Evolutionary conservation across 2,329 filamentous ascomycete genomes (phyloP).

Genomic region (Fusarium penzigii): DNA sequence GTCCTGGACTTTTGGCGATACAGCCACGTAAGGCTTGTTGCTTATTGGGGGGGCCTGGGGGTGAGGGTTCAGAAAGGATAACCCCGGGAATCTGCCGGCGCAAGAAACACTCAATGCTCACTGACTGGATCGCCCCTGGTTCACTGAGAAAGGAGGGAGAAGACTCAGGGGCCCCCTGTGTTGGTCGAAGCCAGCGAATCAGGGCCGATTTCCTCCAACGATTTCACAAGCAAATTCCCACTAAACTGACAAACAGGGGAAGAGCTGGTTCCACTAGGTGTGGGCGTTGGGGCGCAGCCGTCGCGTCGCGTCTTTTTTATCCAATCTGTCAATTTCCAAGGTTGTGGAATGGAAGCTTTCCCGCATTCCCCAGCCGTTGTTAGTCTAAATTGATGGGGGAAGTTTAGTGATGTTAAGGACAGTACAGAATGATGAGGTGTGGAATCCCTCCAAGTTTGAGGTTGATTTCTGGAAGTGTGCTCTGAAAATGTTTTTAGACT

Average conservation of each 20-base stretch:
- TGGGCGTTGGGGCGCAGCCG: slow-evolving; percentile 19
- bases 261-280: too few relatives aligned
- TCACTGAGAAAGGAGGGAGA: too few relatives aligned
- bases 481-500: too few relatives aligned
- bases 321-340: slow-evolving; percentile 6
- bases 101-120: slow-evolving; percentile 6
- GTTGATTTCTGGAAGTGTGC: too few relatives aligned
- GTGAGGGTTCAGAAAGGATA: neutral
- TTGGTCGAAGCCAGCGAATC: slow-evolving; percentile 5
- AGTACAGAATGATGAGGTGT: too few relatives aligned
- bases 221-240: slow-evolving; percentile 11
- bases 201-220: slow-evolving; percentile 6
- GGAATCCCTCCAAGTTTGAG: too few relatives aligned
- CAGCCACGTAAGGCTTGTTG: slow-evolving; percentile 27
- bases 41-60: neutral
- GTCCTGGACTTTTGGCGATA: slow-evolving; percentile 23
- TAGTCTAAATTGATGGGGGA: neutral
- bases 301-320: slow-evolving; percentile 7
- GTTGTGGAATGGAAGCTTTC: neutral
- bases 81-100: slow-evolving; percentile 20
- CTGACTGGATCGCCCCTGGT: too few relatives aligned
- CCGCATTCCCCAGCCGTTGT: neutral
- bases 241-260: slow-evolving; percentile 1
- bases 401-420: neutral
- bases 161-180: too few relatives aligned